Percentiles rank a stretch among this genome's conserved stretches.
Evolutionary conservation across 2,329 filamentous ascomycete genomes (phyloP).

Genomic region (Coleophoma cylindrospora): DNA sequence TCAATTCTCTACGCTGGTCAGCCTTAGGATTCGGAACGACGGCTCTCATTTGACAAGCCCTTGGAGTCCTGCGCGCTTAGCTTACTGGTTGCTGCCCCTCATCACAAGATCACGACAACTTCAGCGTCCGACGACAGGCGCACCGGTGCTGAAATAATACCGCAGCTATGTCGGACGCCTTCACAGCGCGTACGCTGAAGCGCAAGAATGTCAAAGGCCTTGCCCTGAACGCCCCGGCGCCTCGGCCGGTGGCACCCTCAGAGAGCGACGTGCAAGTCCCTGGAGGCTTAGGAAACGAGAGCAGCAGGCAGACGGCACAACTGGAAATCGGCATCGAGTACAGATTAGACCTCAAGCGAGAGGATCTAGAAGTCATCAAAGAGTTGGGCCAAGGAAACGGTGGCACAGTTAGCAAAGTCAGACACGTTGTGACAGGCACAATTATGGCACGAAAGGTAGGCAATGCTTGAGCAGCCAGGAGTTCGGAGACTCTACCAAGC

Average conservation of each 20-base stretch:
- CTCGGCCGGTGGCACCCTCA: constrained; percentile 66
- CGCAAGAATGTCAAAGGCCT: constrained; percentile 98
- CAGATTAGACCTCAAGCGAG: constrained; percentile 83
- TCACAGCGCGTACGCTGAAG: constrained; percentile 82
- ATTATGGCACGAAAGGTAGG: constrained; percentile 95
- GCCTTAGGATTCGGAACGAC: no score
- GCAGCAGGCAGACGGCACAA: constrained; percentile 54
- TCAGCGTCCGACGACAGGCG: neutral
- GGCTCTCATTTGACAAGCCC: no score
- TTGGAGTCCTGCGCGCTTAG: no score
- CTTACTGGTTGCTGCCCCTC: neutral
- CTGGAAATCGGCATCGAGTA: constrained; percentile 98
- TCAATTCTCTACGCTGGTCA: no score
- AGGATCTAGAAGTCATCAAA: constrained; percentile 89
- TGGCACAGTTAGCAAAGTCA: constrained; percentile 96
- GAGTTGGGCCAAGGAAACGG: constrained; percentile 95
- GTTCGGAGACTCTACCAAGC: neutral
- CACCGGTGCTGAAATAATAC: neutral
- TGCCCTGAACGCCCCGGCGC: constrained; percentile 73
- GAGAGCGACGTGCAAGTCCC: constrained; percentile 64
- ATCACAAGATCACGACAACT: neutral
- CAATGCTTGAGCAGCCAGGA: constrained; percentile 1
- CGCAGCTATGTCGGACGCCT: constrained; percentile 45
- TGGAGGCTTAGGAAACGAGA: constrained; percentile 54
- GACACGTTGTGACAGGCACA: constrained; percentile 89